Conservation (phyloP, 179 eudicot species). For the Pouteria campechiana region DNA sequence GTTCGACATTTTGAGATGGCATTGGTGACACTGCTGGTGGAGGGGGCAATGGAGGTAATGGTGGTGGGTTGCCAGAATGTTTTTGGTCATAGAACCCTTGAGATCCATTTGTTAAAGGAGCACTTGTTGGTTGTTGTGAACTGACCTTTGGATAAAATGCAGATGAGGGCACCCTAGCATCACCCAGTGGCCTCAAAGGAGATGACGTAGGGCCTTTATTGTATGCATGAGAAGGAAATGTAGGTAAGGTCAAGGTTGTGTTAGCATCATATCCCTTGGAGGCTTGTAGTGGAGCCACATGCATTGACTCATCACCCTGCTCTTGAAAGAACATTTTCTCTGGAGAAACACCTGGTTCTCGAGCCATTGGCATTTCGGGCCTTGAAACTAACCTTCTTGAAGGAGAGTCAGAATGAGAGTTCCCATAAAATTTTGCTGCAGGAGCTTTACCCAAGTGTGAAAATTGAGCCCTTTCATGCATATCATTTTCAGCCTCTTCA, state of each 20-base stretch:
- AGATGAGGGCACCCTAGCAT: slow-evolving; percentile 32
- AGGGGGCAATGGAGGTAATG: slow-evolving; percentile 91
- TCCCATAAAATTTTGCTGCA: slow-evolving; percentile 44
- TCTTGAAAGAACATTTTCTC: slow-evolving; percentile 49
- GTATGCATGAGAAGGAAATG: slow-evolving; percentile 23
- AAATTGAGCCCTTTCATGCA: slow-evolving; percentile 29
- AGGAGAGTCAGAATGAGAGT: slow-evolving; percentile 63
- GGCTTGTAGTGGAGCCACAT: slow-evolving; percentile 10
- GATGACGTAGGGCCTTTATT: slow-evolving; percentile 25
- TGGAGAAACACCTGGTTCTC: slow-evolving; percentile 79
- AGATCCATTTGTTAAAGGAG: slow-evolving; percentile 14
- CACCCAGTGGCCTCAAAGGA: slow-evolving; percentile 21
- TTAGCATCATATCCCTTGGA: slow-evolving; percentile 28
- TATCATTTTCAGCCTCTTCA: slow-evolving; percentile 77
- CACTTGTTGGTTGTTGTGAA: slow-evolving; percentile 29
- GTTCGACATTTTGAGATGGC: slow-evolving; percentile 40
- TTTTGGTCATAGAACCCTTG: slow-evolving; percentile 47
- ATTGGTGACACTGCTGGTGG: slow-evolving; percentile 51
- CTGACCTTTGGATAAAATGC: slow-evolving; percentile 27
- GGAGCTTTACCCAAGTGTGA: slow-evolving; percentile 38
- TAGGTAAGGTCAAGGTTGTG: slow-evolving; percentile 20
- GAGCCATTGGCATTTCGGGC: slow-evolving; percentile 49
- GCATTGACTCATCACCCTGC: slow-evolving; percentile 36
- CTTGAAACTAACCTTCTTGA: slow-evolving; percentile 70
- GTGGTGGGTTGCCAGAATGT: slow-evolving; percentile 56